These are phyloP conservation scores for Camellia lanceoleosa DNA, from an alignment of 148 eudicot genomes.

Conservation along the genomic window DNA sequence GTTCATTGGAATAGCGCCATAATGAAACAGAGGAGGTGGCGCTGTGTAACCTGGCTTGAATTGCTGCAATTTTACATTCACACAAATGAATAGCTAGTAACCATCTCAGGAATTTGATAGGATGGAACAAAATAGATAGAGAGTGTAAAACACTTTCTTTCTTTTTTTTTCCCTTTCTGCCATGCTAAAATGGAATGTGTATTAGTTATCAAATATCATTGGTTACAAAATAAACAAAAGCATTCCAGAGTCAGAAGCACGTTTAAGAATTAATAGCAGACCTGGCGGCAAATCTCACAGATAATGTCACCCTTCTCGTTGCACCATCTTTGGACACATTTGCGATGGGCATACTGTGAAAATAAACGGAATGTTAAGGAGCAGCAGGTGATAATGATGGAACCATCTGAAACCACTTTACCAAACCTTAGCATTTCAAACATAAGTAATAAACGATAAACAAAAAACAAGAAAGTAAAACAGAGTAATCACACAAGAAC, in stretches of 20 bases:
- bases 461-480: no score
- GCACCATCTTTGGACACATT: slow-evolving; percentile 84
- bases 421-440: not conserved
- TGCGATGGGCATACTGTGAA: slow-evolving; percentile 74
- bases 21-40: slow-evolving; percentile 58
- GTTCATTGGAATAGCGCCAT: slow-evolving; percentile 43
- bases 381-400: no score
- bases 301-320: slow-evolving; percentile 68
- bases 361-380: not conserved
- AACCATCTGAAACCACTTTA: slow-evolving; percentile 2
- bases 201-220: not conserved
- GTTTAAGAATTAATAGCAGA: slow-evolving; percentile 12
- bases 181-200: not conserved
- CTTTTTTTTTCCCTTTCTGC: not conserved
- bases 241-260: not conserved
- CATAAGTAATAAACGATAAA: no score
- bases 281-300: slow-evolving; percentile 86
- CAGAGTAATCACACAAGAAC: no score
- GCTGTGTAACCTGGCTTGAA: slow-evolving; percentile 68
- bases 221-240: not conserved
- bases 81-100: slow-evolving; percentile 3
- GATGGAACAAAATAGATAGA: slow-evolving; percentile 5
- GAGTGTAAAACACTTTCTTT: no score
- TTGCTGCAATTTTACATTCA: slow-evolving; percentile 40
- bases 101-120: not conserved